Evolutionary conservation across 176 grass and related monocot genomes (phyloP), one percentile per base, ranked within the genome.

Genomic region (Oropetium thomaeum): DNA sequence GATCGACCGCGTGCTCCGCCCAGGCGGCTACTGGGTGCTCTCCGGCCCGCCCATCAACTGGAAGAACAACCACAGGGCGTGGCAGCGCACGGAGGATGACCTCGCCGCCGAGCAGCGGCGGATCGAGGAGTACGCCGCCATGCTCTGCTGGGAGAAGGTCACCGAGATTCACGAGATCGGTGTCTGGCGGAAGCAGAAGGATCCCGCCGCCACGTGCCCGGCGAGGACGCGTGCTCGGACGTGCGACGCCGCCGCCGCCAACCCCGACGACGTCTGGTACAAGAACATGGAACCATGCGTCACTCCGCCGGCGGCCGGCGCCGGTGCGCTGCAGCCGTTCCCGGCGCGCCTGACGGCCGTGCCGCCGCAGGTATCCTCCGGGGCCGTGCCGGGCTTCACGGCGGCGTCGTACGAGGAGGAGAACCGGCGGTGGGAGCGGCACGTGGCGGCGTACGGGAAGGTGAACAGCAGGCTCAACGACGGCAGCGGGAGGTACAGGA

Each of bases 11-110:
- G 90, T 97, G 75, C 90, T 97, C 45, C 89, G 90, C 23, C 90
- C 88, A 0, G 90, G 90, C 37, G 90, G 90, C 33, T 97, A 93
- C 73, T 93, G 94, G 94, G 90, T 97, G 58, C 88, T 93, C 43
- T 97, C 94, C 20, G 94, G 94, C 47, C 90, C 94, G 23, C 88
- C 94, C 10, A 93, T 97, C 75, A 97, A 97, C 83, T 91, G 90
- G 94, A 89, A 79, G 74, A n/a, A 39, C 0, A 85, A 91, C 47
- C 76, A 85, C 48, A 25, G 38, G 48, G 47, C 78, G 53, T 93
- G 90, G 94, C 28, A 93, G 44, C 90, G 94, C 47, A 77, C 82
- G 23, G 88, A 89, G 74, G 88, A 79, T 2, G 94, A 97, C 69
- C 86, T 97, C 35, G 65, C 81, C 53, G 74, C 40, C 49, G 90